phyloP scores from a whole-genome alignment of 345 rosid genomes.

The Gossypium raimondii region DNA sequence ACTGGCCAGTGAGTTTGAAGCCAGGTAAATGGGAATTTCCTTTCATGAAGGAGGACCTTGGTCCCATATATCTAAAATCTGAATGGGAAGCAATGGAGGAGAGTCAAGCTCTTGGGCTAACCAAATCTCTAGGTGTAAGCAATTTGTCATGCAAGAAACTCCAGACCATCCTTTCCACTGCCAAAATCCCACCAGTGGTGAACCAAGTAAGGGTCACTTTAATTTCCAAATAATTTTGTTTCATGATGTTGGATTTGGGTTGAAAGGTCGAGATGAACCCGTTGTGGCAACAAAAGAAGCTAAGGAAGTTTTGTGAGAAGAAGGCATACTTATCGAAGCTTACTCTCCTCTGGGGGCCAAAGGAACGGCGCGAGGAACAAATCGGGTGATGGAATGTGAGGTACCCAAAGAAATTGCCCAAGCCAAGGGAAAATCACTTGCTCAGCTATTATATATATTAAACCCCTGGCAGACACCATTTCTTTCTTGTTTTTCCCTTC shows the following conservation, averaged over 20 bases:
- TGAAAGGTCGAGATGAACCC: slow-evolving; percentile 85
- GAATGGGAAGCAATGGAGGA: slow-evolving; percentile 49
- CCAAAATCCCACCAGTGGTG: slow-evolving; percentile 33
- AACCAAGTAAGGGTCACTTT: slow-evolving; percentile 26
- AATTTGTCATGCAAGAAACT: slow-evolving; percentile 38
- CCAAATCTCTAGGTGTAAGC: slow-evolving; percentile 37
- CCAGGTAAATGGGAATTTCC: background rate
- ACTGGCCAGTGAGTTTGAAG: slow-evolving; percentile 25
- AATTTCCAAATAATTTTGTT: background rate
- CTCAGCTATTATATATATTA: slow-evolving; percentile 38
- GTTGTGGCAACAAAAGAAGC: slow-evolving; percentile 66
- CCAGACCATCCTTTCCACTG: slow-evolving; percentile 22
- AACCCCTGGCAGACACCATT: background rate
- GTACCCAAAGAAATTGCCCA: slow-evolving; percentile 55
- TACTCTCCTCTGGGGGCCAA: slow-evolving; percentile 59
- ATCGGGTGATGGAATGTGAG: slow-evolving; percentile 51
- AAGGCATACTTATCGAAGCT: slow-evolving; percentile 46
- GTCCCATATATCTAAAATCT: slow-evolving; percentile 19
- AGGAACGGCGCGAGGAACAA: slow-evolving; percentile 62
- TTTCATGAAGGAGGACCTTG: slow-evolving; percentile 20
- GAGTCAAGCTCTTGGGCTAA: slow-evolving; percentile 30
- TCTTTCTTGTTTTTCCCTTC: background rate
- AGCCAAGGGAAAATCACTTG: slow-evolving; percentile 58
- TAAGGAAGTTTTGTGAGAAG: slow-evolving; percentile 53
- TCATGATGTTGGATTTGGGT: background rate